These are phyloP conservation scores for Trichoderma sp. DNA, from an alignment of 2,329 filamentous ascomycete genomes.

Conservation along the genomic window DNA sequence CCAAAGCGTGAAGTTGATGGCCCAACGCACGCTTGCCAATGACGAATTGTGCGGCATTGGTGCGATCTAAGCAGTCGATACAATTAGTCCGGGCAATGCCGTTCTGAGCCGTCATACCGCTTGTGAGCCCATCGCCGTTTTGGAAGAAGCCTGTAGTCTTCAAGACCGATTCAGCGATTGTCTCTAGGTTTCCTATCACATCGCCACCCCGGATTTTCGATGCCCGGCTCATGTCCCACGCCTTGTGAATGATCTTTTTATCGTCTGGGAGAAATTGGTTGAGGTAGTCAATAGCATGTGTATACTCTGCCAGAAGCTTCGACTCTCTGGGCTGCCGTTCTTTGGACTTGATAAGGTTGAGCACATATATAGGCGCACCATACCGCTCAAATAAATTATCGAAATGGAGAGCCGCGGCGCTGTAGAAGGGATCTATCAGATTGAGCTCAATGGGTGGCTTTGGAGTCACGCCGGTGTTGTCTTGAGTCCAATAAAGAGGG, in stretches of 20 bases:
- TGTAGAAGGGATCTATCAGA: constrained; percentile 94
- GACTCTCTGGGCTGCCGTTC: constrained; percentile 90
- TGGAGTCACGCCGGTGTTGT: constrained; percentile 90
- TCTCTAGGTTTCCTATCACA: constrained; percentile 89
- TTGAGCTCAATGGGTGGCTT: constrained; percentile 97
- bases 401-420: constrained; percentile 90
- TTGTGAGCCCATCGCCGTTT: constrained; percentile 75
- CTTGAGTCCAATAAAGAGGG: constrained; percentile 95
- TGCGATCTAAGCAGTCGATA: constrained; percentile 95
- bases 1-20: constrained; percentile 87
- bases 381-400: constrained; percentile 93
- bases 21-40: constrained; percentile 94
- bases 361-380: constrained; percentile 85
- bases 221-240: constrained; percentile 97
- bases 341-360: constrained; percentile 88
- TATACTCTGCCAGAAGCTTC: constrained; percentile 86
- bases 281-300: constrained; percentile 83
- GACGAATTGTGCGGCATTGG: constrained; percentile 96
- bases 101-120: constrained; percentile 74
- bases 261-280: constrained; percentile 88
- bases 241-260: constrained; percentile 89
- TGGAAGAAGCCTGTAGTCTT: constrained; percentile 90
- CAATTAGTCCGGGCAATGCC: constrained; percentile 95
- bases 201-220: constrained; percentile 91
- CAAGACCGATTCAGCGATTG: constrained; percentile 86